These are phyloP conservation scores for Myriosclerotinia curreyana DNA, from an alignment of 2,329 filamentous ascomycete genomes.

Conservation along the genomic window DNA sequence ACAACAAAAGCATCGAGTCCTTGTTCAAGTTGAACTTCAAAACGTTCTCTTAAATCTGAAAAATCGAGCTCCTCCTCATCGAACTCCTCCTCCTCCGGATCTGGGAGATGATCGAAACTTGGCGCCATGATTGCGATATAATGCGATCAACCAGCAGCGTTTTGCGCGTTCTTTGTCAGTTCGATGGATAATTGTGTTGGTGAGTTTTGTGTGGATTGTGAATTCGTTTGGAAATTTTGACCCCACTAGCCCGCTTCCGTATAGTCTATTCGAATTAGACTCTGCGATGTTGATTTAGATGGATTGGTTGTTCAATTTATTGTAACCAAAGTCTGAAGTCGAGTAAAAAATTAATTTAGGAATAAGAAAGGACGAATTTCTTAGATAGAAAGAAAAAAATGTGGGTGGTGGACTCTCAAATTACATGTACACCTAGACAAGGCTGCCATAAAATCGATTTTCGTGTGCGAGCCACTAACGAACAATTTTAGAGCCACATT, in stretches of 20 bases:
- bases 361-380: conserved; percentile 10
- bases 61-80: conserved; percentile 95
- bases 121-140: conserved; percentile 70
- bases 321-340: conserved; percentile 4
- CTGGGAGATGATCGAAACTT: conserved; percentile 87
- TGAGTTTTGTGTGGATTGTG: conserved; percentile 23
- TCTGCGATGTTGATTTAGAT: conserved; percentile 8
- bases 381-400: conserved; percentile 1
- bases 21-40: conserved; percentile 92
- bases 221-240: conserved; percentile 23
- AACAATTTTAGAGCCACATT: conserved; percentile 20
- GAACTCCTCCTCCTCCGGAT: conserved; percentile 82
- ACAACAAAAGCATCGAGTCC: conserved; percentile 96
- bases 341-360: not conserved
- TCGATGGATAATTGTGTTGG: conserved; percentile 11
- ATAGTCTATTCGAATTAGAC: conserved; percentile 8
- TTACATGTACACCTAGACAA: not conserved
- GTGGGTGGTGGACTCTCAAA: conserved; percentile 14
- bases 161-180: conserved; percentile 22
- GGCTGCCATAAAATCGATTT: conserved; percentile 20
- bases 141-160: conserved; percentile 20
- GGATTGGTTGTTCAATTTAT: not conserved
- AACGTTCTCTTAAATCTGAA: conserved; percentile 89
- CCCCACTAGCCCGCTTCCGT: conserved; percentile 22
- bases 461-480: conserved; percentile 24